Evolutionary conservation across 768 basidiomycete species (phyloP).

Genomic region (Termitomyces sp.): DNA sequence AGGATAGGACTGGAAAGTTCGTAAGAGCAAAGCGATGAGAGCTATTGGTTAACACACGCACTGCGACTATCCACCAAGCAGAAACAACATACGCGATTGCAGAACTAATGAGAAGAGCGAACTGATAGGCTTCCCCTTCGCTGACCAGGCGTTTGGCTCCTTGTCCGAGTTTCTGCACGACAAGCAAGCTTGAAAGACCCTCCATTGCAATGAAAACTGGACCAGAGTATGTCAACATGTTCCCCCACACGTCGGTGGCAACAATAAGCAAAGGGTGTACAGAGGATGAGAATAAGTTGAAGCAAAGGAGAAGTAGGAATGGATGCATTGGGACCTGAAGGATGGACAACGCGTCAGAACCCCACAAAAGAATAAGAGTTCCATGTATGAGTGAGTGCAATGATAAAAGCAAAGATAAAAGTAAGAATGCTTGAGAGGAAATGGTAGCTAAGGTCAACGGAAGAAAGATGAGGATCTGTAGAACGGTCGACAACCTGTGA

Average conservation of each 20-base stretch:
- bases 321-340: conserved; percentile 85
- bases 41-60: conserved; percentile 30
- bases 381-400: conserved; percentile 79
- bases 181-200: conserved; percentile 77
- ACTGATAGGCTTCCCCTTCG: conserved; percentile 71
- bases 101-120: conserved; percentile 68
- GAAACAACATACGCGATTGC: conserved; percentile 78
- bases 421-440: conserved; percentile 72
- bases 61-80: conserved; percentile 83
- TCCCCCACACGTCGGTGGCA: conserved; percentile 70
- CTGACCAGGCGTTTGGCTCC: conserved; percentile 66
- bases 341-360: conserved; percentile 65
- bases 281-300: conserved; percentile 74
- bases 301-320: conserved; percentile 79
- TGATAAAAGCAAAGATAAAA: conserved; percentile 74
- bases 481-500: conserved; percentile 63
- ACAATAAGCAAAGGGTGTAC: conserved; percentile 52
- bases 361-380: conserved; percentile 67
- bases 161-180: conserved; percentile 78
- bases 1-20: conserved; percentile 60
- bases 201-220: conserved; percentile 81
- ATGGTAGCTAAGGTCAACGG: conserved; percentile 83
- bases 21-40: neutral
- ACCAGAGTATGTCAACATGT: conserved; percentile 61
- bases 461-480: conserved; percentile 80